These are phyloP conservation scores for Suillus spraguei DNA, from an alignment of 768 basidiomycete genomes.

Conservation along the genomic window DNA sequence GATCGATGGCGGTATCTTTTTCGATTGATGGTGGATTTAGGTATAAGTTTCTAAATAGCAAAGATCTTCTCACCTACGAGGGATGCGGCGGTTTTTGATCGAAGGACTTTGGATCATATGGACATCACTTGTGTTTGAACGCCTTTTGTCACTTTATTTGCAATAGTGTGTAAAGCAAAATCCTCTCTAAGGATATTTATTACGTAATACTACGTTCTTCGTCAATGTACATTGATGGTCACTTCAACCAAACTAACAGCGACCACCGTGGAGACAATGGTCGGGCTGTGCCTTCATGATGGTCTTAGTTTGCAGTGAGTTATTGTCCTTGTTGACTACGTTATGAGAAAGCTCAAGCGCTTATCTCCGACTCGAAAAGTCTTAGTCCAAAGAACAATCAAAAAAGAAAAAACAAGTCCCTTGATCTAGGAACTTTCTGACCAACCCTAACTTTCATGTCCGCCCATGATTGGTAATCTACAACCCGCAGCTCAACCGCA, in stretches of 20 bases:
- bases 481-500: not conserved
- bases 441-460: not conserved
- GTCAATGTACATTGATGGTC: not conserved
- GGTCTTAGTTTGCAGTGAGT: not conserved
- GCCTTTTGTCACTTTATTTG: no score
- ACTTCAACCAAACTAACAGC: not conserved
- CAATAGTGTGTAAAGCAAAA: not conserved
- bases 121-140: no score
- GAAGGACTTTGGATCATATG: no score
- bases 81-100: no score
- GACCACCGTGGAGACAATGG: not conserved
- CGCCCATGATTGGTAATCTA: not conserved
- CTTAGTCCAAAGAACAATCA: not conserved
- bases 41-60: conserved; percentile 23
- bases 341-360: not conserved
- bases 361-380: not conserved
- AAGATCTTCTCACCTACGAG: not conserved
- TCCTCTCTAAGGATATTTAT: no score
- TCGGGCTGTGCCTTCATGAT: not conserved
- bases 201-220: no score
- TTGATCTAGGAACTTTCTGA: not conserved
- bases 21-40: conserved; percentile 21
- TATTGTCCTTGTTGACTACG: not conserved
- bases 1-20: conserved; percentile 28
- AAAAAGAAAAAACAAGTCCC: no score